These are phyloP conservation scores for Thinopyrum elongatum DNA, from an alignment of 176 grass and related monocot genomes.

Conservation along the genomic window DNA sequence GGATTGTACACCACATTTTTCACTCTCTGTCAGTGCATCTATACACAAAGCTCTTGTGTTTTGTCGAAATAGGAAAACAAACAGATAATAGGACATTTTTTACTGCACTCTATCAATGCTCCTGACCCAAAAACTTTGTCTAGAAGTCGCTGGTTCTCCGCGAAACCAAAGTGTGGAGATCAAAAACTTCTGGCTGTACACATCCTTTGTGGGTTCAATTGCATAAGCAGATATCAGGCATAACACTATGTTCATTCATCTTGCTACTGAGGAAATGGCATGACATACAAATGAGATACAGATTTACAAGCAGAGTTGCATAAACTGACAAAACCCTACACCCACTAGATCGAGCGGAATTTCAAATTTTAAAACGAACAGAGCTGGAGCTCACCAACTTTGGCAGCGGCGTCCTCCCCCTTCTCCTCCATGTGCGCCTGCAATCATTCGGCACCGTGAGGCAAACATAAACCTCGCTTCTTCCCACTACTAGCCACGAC, in stretches of 20 bases:
- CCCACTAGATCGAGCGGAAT: not conserved
- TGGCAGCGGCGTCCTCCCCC: slow-evolving; percentile 39
- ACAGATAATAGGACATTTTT: not conserved
- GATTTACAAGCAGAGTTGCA: not conserved
- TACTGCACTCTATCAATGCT: not conserved
- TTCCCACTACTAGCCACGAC: not conserved
- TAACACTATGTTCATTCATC: not conserved
- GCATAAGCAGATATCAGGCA: not conserved
- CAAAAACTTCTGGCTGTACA: not conserved
- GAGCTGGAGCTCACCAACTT: slow-evolving; percentile 59
- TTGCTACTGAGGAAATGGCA: not conserved
- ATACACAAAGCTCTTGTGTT: not conserved
- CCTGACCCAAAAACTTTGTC: not conserved
- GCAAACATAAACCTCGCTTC: not conserved
- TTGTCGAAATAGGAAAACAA: not conserved
- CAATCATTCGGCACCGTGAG: slow-evolving; percentile 26
- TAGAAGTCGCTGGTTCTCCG: not conserved
- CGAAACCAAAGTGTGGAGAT: not conserved
- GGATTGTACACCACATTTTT: not conserved
- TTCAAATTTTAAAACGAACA: not conserved
- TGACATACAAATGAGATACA: not conserved
- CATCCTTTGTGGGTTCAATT: not conserved
- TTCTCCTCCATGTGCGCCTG: slow-evolving; percentile 73
- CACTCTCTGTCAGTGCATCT: not conserved
- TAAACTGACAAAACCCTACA: not conserved